Evolutionary conservation across 2,329 filamentous ascomycete species (phyloP).

Genomic region (Fusarium sp.): DNA sequence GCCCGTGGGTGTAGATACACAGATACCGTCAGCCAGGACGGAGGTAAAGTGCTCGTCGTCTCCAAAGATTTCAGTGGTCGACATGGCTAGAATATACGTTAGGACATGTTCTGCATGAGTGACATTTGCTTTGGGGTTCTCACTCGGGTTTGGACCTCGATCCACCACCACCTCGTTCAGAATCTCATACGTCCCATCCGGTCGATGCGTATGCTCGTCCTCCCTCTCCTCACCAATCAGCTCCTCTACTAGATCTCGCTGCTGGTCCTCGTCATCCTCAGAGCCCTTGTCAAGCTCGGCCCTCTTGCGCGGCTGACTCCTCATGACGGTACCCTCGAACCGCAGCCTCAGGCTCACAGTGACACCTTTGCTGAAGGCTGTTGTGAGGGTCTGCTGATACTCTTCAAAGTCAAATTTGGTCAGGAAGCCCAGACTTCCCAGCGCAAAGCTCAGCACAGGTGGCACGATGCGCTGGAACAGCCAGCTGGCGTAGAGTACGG

Average conservation of each 20-base stretch:
- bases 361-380: conserved; percentile 83
- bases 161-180: conserved; percentile 98
- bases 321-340: conserved; percentile 95
- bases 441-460: conserved; percentile 88
- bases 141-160: conserved; percentile 90
- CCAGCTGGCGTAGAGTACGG: conserved; percentile 95
- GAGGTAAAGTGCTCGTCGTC: conserved; percentile 97
- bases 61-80: conserved; percentile 89
- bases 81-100: conserved; percentile 73
- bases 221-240: conserved; percentile 87
- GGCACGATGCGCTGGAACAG: conserved; percentile 95
- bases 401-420: conserved; percentile 94
- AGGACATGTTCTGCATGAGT: conserved; percentile 8
- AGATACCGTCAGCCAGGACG: conserved; percentile 90
- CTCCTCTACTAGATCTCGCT: conserved; percentile 85
- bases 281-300: conserved; percentile 37
- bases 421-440: conserved; percentile 92
- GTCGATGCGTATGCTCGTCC: conserved; percentile 84
- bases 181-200: conserved; percentile 87
- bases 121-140: conserved; percentile 50
- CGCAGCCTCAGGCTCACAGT: conserved; percentile 87
- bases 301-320: conserved; percentile 67
- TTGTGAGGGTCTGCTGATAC: conserved; percentile 74
- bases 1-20: conserved; percentile 92
- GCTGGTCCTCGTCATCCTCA: conserved; percentile 53